phyloP scores from a whole-genome alignment of 495 filamentous ascomycete species.

The Glonium stellatum region DNA sequence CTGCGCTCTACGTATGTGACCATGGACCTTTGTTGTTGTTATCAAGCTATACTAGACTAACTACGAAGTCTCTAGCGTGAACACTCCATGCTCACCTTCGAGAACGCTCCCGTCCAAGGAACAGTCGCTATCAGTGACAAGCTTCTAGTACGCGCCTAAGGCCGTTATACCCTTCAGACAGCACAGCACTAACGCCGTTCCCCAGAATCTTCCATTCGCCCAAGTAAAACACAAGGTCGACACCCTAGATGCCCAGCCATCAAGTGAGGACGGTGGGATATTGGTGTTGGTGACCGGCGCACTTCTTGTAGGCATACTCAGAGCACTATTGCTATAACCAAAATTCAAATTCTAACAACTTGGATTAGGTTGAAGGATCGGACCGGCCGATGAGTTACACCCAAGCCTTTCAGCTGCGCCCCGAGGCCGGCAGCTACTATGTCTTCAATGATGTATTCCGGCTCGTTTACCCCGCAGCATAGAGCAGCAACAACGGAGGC shows the following conservation, averaged over 20 bases:
- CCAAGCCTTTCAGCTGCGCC: constrained; percentile 75
- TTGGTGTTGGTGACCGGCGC: constrained; percentile 79
- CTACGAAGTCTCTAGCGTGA: constrained; percentile 51
- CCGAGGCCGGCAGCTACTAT: constrained; percentile 69
- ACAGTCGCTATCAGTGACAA: constrained; percentile 62
- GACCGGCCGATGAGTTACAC: constrained; percentile 74
- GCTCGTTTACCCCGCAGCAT: constrained; percentile 56
- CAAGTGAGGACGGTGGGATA: constrained; percentile 53
- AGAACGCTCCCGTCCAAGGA: constrained; percentile 57
- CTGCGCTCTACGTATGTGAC: constrained; percentile 67
- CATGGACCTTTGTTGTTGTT: background rate
- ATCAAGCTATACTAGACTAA: background rate
- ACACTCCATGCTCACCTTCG: constrained; percentile 89
- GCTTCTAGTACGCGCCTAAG: constrained; percentile 49
- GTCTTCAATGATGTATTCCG: constrained; percentile 92
- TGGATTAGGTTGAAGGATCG: constrained; percentile 68
- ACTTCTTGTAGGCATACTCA: constrained; percentile 57
- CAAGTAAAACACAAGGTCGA: constrained; percentile 63
- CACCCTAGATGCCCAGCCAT: constrained; percentile 73
- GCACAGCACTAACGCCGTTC: background rate
- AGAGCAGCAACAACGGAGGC: background rate
- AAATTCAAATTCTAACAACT: background rate
- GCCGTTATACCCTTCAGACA: background rate
- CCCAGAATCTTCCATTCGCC: constrained; percentile 68
- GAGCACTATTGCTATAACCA: background rate